Percentiles rank a stretch among this genome's conserved stretches.
Conservation (phyloP, 1,284 basidiomycete species). For the Cryptococcus sp. region DNA sequence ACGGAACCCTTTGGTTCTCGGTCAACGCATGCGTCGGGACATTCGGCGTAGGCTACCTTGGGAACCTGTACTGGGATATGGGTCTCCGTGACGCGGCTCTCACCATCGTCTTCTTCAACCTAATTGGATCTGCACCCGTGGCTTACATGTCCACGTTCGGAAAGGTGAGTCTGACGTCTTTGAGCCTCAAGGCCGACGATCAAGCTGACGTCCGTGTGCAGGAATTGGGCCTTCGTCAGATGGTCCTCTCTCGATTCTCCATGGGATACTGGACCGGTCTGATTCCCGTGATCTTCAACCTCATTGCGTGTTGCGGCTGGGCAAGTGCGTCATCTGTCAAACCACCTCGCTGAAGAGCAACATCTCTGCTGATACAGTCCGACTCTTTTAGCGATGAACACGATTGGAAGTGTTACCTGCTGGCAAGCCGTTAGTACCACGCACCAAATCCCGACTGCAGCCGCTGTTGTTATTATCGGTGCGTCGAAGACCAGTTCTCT, state of each 20-base stretch:
- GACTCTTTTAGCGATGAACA: neutral
- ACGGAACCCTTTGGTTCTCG: constrained; percentile 7
- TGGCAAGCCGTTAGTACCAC: neutral
- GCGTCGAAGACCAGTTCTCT: neutral
- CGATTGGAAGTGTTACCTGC: constrained; percentile 2
- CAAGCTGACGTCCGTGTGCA: neutral
- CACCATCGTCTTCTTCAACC: constrained; percentile 21
- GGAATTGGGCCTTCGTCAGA: constrained; percentile 72
- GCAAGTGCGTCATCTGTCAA: neutral
- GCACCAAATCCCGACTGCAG: neutral
- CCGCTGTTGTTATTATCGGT: constrained; percentile 4
- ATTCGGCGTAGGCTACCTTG: constrained; percentile 6
- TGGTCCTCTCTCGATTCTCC: constrained; percentile 73
- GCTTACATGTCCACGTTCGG: constrained; percentile 65
- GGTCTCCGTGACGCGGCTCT: constrained; percentile 3
- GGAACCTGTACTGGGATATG: constrained; percentile 1
- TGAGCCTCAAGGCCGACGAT: neutral
- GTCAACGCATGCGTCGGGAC: constrained; percentile 6
- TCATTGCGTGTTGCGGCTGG: constrained; percentile 5
- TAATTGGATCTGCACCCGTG: constrained; percentile 18
- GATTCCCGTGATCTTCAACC: constrained; percentile 4
- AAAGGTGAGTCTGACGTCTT: constrained; percentile 52
- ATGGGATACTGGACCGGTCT: constrained; percentile 52
- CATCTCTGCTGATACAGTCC: too few species aligned
- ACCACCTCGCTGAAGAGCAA: neutral